A percentile compares a stretch with the other conserved stretches of the same genome.
phyloP scores from a whole-genome alignment of 805 yeast species.

The Kazachstania viticola region DNA sequence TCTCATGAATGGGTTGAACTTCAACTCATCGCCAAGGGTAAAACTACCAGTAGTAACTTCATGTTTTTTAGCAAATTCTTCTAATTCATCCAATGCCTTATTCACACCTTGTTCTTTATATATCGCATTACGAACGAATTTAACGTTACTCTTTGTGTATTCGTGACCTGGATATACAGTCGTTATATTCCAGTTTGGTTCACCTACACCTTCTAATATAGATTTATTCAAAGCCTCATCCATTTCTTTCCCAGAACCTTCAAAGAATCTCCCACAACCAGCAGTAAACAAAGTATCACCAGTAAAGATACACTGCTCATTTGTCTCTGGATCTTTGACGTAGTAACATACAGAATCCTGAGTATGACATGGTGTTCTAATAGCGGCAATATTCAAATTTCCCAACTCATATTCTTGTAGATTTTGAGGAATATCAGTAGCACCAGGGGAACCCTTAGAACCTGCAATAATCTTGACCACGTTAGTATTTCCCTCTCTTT shows the following conservation, averaged over 20 bases:
- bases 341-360: conserved; percentile 90
- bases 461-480: conserved; percentile 69
- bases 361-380: conserved; percentile 97
- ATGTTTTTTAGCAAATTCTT: conserved; percentile 36
- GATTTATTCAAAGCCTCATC: conserved; percentile 47
- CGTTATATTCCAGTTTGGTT: conserved; percentile 32
- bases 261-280: conserved; percentile 96
- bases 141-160: conserved; percentile 73
- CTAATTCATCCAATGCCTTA: conserved; percentile 43
- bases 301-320: conserved; percentile 70
- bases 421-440: conserved; percentile 58
- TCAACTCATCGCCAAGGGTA: conserved; percentile 72
- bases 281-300: conserved; percentile 92
- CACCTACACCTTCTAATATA: conserved; percentile 48
- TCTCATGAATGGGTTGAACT: conserved; percentile 85
- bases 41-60: conserved; percentile 79
- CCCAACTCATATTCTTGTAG: conserved; percentile 40
- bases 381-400: conserved; percentile 54
- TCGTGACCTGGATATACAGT: conserved; percentile 91
- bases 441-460: conserved; percentile 36
- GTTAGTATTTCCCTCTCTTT: conserved; percentile 28
- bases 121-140: conserved; percentile 60
- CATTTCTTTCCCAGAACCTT: conserved; percentile 82
- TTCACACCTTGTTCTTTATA: conserved; percentile 29
- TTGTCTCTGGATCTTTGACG: conserved; percentile 49